Evolutionary conservation across 345 rosid species (phyloP), one percentile per base, ranked within the genome.

Genomic region (Conringia planisiliqua): DNA sequence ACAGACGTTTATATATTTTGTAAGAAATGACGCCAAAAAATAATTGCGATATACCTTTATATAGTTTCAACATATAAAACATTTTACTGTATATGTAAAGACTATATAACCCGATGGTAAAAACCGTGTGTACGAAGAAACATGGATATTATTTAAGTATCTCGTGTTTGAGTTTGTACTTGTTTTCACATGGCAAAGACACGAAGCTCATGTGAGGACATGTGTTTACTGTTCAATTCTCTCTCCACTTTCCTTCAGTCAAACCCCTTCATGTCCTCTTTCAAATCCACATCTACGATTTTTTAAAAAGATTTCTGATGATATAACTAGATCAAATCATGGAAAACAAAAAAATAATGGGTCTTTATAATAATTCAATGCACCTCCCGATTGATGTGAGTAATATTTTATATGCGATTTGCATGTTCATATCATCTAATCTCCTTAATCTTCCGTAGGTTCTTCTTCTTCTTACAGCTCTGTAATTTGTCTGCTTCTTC

Each of bases 141-240:
- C 7, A 51, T 5, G 24, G 10, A 14, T 11, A 47, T 2, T 10
- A 61, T 16, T 11, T 24, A n/a, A 43, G 20, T 27, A 51, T 62
- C 60, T 74, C 52, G 66, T 36, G 69, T 27, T 48, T 58, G 70
- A 44, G 80, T 54, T 54, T 70, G 80, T 76, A 76, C 74, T 68
- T 69, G 66, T 26, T 55, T 26, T 62, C 80, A 76, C 75, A 70
- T 76, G 80, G 66, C 65, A 55, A 55, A 30, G 64, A 76, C 40
- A 54, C 70, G 27, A 62, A 76, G 59, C 27, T 62, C 80, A 76
- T 76, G 80, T 76, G 79, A 70, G 56, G 50, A 62, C 80, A 76
- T 76, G 75, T 76, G 71, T 70, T 64, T 12, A 44, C 43, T 62
- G 60, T 76, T 63, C 66, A 17, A 46, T 39, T 38, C 10, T 68